Evolutionary conservation across 1,284 basidiomycete genomes (phyloP).

Genomic region (Cutaneotrichosporon mucoides): DNA sequence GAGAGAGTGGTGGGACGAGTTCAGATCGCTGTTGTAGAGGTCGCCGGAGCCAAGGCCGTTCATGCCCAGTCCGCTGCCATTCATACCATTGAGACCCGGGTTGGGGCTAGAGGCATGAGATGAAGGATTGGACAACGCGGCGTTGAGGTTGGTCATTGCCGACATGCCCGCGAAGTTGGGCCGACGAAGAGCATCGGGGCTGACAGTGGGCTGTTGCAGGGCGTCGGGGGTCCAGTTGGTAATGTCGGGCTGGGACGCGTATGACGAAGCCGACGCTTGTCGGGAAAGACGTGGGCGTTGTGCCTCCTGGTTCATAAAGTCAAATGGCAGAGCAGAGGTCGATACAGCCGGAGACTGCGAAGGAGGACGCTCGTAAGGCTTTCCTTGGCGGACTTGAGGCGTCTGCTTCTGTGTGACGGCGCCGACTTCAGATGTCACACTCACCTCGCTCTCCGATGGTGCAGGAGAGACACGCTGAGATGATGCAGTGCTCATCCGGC

Average conservation of each 20-base stretch:
- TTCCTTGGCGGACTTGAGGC: conserved; percentile 33
- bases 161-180: conserved; percentile 31
- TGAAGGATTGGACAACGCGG: conserved; percentile 15
- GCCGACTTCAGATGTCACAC: conserved; percentile 42
- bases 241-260: conserved; percentile 16
- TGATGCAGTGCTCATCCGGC: conserved; percentile 37
- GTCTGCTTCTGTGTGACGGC: conserved; percentile 42
- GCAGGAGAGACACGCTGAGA: conserved; percentile 37
- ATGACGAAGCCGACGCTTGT: conserved; percentile 30
- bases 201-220: conserved; percentile 29
- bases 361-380: conserved; percentile 43
- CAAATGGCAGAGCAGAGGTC: conserved; percentile 25
- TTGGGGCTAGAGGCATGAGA: conserved; percentile 18
- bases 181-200: conserved; percentile 33
- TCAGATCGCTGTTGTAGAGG: conserved; percentile 13
- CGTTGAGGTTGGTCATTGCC: conserved; percentile 15
- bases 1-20: not conserved
- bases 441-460: conserved; percentile 39
- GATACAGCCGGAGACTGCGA: conserved; percentile 30
- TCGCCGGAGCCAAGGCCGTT: conserved; percentile 5
- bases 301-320: conserved; percentile 15
- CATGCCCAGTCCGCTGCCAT: not conserved
- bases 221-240: conserved; percentile 19
- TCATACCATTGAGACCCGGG: conserved; percentile 6
- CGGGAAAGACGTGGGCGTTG: conserved; percentile 25